Evolutionary conservation across 768 basidiomycete species (phyloP).

Genomic region (Phylloporus sp.): DNA sequence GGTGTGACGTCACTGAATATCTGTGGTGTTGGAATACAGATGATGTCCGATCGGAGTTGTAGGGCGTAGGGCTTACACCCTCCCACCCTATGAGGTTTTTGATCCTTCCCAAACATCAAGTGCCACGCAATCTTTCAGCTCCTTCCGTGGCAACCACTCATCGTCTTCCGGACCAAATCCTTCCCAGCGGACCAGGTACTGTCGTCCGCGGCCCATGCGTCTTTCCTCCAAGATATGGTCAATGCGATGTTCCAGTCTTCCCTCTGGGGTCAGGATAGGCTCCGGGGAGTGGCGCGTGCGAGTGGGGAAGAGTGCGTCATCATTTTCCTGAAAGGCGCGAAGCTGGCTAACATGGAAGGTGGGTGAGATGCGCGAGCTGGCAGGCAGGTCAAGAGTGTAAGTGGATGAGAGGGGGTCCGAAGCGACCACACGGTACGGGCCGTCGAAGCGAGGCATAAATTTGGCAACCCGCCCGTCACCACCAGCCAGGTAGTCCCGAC

Average conservation of each 20-base stretch:
- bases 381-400: not conserved
- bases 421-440: not conserved
- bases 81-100: no score
- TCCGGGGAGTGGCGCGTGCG: not conserved
- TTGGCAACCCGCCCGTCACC: not conserved
- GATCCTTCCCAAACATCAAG: no score
- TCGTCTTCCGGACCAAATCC: no score
- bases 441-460: not conserved
- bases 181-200: no score
- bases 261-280: not conserved
- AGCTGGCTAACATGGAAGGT: not conserved
- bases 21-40: no score
- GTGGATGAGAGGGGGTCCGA: not conserved
- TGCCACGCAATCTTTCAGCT: no score
- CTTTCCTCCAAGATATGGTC: not conserved
- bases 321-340: not conserved
- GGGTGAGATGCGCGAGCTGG: not conserved
- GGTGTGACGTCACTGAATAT: no score
- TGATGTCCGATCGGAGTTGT: no score
- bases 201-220: no score
- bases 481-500: not conserved
- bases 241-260: not conserved
- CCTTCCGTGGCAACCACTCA: no score
- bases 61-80: no score
- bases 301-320: not conserved